These are phyloP conservation scores for Sporothrix luriei DNA, from an alignment of 2,329 filamentous ascomycete species.

Conservation along the genomic window DNA sequence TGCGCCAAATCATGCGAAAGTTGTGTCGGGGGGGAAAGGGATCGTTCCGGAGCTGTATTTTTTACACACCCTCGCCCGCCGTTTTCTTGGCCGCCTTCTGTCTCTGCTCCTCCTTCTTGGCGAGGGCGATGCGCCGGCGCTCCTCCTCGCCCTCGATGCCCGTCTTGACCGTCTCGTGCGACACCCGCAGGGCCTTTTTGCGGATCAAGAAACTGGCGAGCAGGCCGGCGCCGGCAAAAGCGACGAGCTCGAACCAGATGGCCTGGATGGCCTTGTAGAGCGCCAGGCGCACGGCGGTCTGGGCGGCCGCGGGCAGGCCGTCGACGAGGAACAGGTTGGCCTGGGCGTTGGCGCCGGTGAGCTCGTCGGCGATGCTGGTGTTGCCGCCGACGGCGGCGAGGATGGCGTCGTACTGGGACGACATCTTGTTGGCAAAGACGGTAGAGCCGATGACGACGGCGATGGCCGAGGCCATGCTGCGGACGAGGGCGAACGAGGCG, in stretches of 20 bases:
- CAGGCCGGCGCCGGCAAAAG: conserved; percentile 52
- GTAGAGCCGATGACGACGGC: conserved; percentile 34
- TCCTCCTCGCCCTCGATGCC: conserved; percentile 46
- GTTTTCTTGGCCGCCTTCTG: conserved; percentile 4
- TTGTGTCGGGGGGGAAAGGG: too few species aligned
- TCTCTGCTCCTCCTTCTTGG: conserved; percentile 15
- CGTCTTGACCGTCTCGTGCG: conserved; percentile 62
- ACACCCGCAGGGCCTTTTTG: conserved; percentile 53
- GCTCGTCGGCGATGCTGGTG: not conserved
- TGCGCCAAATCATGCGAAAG: not conserved
- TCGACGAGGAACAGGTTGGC: conserved; percentile 50
- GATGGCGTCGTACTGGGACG: conserved; percentile 27
- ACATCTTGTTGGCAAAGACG: conserved; percentile 36
- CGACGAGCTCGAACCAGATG: conserved; percentile 62
- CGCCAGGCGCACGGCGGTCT: conserved; percentile 51
- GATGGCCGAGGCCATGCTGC: conserved; percentile 47
- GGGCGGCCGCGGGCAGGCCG: conserved; percentile 48
- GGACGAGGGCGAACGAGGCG: conserved; percentile 59
- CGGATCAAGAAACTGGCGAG: conserved; percentile 53
- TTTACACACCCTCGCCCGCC: not conserved
- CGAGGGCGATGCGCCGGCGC: conserved; percentile 35
- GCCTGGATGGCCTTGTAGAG: conserved; percentile 54
- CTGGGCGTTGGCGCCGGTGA: conserved; percentile 34
- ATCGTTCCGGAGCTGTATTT: too few species aligned
- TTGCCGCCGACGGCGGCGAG: conserved; percentile 30